Conservation (phyloP, 2,329 filamentous ascomycete species). For the Fusarium gaditjirri region DNA sequence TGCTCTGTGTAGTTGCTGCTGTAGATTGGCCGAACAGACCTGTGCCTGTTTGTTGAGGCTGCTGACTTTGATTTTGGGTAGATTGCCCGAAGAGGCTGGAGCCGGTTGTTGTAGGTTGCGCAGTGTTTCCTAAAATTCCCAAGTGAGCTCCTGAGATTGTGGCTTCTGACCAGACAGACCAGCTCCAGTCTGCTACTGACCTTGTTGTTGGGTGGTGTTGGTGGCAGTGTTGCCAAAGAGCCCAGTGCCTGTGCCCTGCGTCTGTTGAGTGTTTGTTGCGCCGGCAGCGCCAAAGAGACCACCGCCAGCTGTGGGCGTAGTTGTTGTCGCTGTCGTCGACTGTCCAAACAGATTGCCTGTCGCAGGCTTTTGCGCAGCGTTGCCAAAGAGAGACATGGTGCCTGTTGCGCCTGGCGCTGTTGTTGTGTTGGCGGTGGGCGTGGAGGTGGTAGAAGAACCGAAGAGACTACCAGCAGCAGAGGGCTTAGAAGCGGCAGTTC, state of each 20-base stretch:
- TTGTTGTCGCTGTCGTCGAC: constrained; percentile 37
- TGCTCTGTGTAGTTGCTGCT: constrained; percentile 33
- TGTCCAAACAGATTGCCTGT: constrained; percentile 48
- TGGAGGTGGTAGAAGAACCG: constrained; percentile 44
- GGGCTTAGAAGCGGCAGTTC: constrained; percentile 46
- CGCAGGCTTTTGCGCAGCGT: constrained; percentile 41
- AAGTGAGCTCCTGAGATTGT: constrained; percentile 35
- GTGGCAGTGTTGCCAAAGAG: constrained; percentile 47
- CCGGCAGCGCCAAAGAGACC: constrained; percentile 48
- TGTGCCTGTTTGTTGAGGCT: constrained; percentile 40
- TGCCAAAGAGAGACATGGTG: constrained; percentile 48
- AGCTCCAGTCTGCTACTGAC: constrained; percentile 27
- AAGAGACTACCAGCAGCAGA: constrained; percentile 52
- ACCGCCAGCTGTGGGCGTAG: constrained; percentile 38
- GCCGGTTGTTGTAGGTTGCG: constrained; percentile 25
- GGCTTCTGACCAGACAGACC: constrained; percentile 30
- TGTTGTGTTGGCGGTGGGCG: constrained; percentile 43
- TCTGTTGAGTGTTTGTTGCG: constrained; percentile 45
- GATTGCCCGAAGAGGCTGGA: constrained; percentile 44
- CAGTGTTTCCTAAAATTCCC: constrained; percentile 24
- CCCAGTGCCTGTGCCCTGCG: constrained; percentile 38
- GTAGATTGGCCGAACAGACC: constrained; percentile 47
- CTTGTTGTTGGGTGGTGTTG: constrained; percentile 40
- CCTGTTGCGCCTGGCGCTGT: constrained; percentile 39
- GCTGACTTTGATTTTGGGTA: constrained; percentile 26